Evolutionary conservation across 768 basidiomycete species (phyloP), one percentile per base, ranked within the genome.

Genomic region (Amanita exitialis): DNA sequence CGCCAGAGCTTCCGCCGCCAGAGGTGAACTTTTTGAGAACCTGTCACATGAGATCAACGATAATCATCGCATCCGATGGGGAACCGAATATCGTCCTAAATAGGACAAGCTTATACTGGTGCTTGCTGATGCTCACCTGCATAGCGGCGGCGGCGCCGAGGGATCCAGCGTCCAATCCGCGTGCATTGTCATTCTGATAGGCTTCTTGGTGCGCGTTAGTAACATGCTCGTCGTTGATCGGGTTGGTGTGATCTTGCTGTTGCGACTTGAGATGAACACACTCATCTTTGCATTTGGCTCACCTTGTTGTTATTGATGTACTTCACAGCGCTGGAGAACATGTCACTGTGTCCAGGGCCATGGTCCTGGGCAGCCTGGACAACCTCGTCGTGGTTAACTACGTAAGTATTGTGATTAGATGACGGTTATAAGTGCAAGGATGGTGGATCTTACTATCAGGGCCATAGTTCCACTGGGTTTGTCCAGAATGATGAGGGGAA

Each of bases 81-180:
- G 12, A 43, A 28, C 23, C 23, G 23, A 27, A 25, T 43, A 9
- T 18, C 8, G 18, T 18, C 18, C 16, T 4, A 41, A 25, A 25
- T 27, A 3, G 12, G 41, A 6, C 25, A 21, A 25, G 4, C 10
- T 15, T 13, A 10, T 5, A 18, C 18, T 12, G 6, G n/a, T 8
- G 15, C 10, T 16, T n/a, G 27, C 28, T 12, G 32, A 51, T 15
- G 16, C 65, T 51, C 52, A 80, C 84, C 73, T 87, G 76, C 56
- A 88, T 55, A 12, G 90, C 90, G 16, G 90, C 90, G 21, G 90
- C 90, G 53, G 83, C 74, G 16, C 89, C 89, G 53, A 90, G 64
- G 12, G 79, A 72, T 25, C 71, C 66, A 2, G 89, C 86, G 54
- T 70, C 73, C 59, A 91, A 54, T n/a, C 62, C 66, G 20, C 69